These are phyloP conservation scores for Penicillium argentinense DNA, from an alignment of 495 filamentous ascomycete genomes.

Conservation along the genomic window DNA sequence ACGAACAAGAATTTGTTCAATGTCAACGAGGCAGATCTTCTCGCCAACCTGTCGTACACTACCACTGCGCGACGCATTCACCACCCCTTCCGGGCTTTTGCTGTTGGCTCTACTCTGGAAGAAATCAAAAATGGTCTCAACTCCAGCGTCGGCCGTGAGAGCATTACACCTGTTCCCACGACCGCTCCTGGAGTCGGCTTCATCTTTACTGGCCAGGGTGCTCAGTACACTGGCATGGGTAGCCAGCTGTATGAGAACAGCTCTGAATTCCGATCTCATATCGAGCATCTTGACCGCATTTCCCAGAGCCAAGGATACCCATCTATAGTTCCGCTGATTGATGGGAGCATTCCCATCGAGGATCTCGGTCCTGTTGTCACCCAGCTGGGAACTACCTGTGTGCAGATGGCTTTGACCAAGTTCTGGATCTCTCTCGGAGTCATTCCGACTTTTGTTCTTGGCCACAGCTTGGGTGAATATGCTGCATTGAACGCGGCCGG, in stretches of 20 bases:
- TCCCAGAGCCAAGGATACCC: slow-evolving; percentile 66
- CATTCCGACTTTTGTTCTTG: slow-evolving; percentile 72
- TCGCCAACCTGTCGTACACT: slow-evolving; percentile 66
- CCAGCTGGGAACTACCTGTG: slow-evolving; percentile 73
- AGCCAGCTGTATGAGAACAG: slow-evolving; percentile 66
- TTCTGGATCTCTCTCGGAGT: slow-evolving; percentile 81
- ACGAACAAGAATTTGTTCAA: slow-evolving; percentile 45
- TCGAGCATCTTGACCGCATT: slow-evolving; percentile 69
- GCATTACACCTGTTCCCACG: slow-evolving; percentile 26
- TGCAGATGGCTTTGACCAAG: slow-evolving; percentile 83
- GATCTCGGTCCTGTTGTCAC: slow-evolving; percentile 71
- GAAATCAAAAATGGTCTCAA: slow-evolving; percentile 30
- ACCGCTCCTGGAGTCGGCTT: slow-evolving; percentile 52
- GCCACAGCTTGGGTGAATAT: slow-evolving; percentile 88
- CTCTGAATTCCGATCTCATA: slow-evolving; percentile 65
- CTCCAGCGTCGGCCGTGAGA: slow-evolving; percentile 26
- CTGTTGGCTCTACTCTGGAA: slow-evolving; percentile 47
- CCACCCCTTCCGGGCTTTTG: slow-evolving; percentile 68
- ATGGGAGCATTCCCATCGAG: slow-evolving; percentile 42
- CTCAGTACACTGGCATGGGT: slow-evolving; percentile 62
- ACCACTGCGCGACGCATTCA: slow-evolving; percentile 85
- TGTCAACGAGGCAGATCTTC: slow-evolving; percentile 37
- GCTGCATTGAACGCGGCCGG: slow-evolving; percentile 81
- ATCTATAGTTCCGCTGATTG: slow-evolving; percentile 65
- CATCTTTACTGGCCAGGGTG: slow-evolving; percentile 61